These are phyloP conservation scores for Pseudomassariella vexata DNA, from an alignment of 2,329 filamentous ascomycete genomes.

Conservation along the genomic window DNA sequence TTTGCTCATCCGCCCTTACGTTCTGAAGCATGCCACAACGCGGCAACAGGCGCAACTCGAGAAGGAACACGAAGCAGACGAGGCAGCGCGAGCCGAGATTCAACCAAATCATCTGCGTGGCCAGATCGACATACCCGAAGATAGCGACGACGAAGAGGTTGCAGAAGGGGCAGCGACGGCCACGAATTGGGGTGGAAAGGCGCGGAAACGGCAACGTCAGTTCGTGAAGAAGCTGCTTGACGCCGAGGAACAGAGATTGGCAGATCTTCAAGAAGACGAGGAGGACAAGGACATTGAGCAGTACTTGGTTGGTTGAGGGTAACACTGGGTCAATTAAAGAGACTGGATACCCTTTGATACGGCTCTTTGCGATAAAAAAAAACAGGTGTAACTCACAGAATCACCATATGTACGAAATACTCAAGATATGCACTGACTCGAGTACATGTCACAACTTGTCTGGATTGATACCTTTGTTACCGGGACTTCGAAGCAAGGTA, in stretches of 20 bases:
- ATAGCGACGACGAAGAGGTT: slow-evolving; percentile 45
- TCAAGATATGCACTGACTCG: too few relatives aligned
- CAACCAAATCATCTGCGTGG: slow-evolving; percentile 61
- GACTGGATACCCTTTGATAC: too few relatives aligned
- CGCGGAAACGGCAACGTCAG: slow-evolving; percentile 61
- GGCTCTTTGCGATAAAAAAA: too few relatives aligned
- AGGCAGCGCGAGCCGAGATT: slow-evolving; percentile 45
- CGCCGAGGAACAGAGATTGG: slow-evolving; percentile 52
- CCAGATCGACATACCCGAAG: slow-evolving; percentile 45
- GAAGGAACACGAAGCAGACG: slow-evolving; percentile 45
- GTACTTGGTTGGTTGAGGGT: slow-evolving; percentile 42
- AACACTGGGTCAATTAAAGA: background rate
- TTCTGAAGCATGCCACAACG: slow-evolving; percentile 61
- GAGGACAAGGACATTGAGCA: slow-evolving; percentile 73
- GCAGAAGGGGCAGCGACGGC: slow-evolving; percentile 41
- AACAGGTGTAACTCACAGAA: too few relatives aligned
- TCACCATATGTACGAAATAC: too few relatives aligned
- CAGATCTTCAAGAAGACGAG: slow-evolving; percentile 53
- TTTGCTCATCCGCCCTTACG: slow-evolving; percentile 65
- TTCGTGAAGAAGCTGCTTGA: slow-evolving; percentile 61
- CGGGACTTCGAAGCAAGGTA: too few relatives aligned
- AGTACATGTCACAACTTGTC: too few relatives aligned
- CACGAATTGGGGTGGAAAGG: slow-evolving; percentile 65
- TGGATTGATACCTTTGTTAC: too few relatives aligned
- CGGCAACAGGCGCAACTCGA: slow-evolving; percentile 60